Evolutionary conservation across 148 eudicot genomes (phyloP).

Genomic region (Persicaria tinctoria): DNA sequence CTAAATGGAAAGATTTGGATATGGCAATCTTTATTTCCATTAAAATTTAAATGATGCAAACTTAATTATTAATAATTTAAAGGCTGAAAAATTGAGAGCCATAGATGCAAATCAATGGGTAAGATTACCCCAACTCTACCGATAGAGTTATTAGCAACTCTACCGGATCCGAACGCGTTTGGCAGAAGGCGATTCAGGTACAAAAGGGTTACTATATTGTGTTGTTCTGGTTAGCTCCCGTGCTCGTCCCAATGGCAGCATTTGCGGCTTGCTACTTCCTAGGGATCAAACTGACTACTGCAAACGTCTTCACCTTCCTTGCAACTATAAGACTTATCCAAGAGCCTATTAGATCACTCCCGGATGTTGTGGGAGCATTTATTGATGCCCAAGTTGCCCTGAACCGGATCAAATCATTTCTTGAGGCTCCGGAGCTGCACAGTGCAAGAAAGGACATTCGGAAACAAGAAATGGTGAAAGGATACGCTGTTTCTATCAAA

Average conservation of each 20-base stretch:
- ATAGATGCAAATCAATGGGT: too few species aligned
- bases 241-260: slow-evolving; percentile 23
- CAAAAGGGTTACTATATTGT: slow-evolving; percentile 22
- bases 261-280: slow-evolving; percentile 31
- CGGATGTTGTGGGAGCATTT: slow-evolving; percentile 27
- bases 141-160: too few species aligned
- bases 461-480: background rate
- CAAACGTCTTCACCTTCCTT: slow-evolving; percentile 32
- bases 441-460: slow-evolving; percentile 2
- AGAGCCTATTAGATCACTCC: slow-evolving; percentile 31
- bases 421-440: slow-evolving; percentile 31
- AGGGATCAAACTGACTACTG: slow-evolving; percentile 16
- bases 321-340: slow-evolving; percentile 29
- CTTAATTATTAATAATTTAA: too few species aligned
- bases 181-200: slow-evolving; percentile 8
- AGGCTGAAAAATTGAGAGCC: too few species aligned
- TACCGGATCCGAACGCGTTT: too few species aligned
- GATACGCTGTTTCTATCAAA: slow-evolving; percentile 10
- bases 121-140: too few species aligned
- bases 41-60: too few species aligned
- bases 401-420: slow-evolving; percentile 24
- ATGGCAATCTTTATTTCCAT: too few species aligned
- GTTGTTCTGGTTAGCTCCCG: slow-evolving; percentile 25
- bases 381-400: slow-evolving; percentile 31
- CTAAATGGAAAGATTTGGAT: too few species aligned